Percentiles rank a stretch among this genome's conserved stretches.
phyloP scores from a whole-genome alignment of 2,329 filamentous ascomycete species.

The Pseudovirgaria hyperparasitica region DNA sequence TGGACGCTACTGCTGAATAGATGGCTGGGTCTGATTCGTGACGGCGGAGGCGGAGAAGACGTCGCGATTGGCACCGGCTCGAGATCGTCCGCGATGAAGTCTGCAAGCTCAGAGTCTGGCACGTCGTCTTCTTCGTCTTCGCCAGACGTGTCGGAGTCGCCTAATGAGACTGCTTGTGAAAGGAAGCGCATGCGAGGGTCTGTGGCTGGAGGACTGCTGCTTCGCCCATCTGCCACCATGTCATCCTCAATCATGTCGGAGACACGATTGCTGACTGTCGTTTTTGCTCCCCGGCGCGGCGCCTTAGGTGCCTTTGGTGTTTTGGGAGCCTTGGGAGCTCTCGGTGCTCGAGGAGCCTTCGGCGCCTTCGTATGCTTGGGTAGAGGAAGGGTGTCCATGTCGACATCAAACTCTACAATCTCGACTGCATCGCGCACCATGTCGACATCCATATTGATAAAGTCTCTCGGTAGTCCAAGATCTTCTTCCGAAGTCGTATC shows the following conservation, averaged over 20 bases:
- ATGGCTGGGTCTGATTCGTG: too few relatives aligned
- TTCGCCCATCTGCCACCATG: conserved; percentile 18
- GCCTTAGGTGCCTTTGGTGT: too few relatives aligned
- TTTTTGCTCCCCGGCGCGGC: conserved; percentile 6
- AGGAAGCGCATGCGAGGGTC: conserved; percentile 23
- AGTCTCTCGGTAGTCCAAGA: too few relatives aligned
- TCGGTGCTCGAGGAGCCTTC: conserved; percentile 12
- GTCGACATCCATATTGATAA: too few relatives aligned
- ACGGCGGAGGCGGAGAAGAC: too few relatives aligned
- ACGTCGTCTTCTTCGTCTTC: conserved; percentile 24
- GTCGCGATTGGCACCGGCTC: too few relatives aligned
- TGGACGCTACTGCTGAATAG: too few relatives aligned
- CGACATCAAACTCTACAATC: not conserved
- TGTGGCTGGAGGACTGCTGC: conserved; percentile 25
- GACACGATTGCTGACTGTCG: conserved; percentile 7
- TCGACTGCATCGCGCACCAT: too few relatives aligned
- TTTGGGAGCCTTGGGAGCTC: conserved; percentile 3
- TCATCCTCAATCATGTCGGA: conserved; percentile 13
- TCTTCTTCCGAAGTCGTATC: too few relatives aligned
- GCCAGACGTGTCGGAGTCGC: conserved; percentile 31
- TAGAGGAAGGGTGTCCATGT: too few relatives aligned
- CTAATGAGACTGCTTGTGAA: conserved; percentile 28
- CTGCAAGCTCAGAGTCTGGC: conserved; percentile 32
- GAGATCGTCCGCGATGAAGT: conserved; percentile 33
- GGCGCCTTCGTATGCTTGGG: too few relatives aligned